A percentile compares a stretch with the other conserved stretches of the same genome.
phyloP scores from a whole-genome alignment of 2,329 filamentous ascomycete species.

The Chaetomium globosum region DNA sequence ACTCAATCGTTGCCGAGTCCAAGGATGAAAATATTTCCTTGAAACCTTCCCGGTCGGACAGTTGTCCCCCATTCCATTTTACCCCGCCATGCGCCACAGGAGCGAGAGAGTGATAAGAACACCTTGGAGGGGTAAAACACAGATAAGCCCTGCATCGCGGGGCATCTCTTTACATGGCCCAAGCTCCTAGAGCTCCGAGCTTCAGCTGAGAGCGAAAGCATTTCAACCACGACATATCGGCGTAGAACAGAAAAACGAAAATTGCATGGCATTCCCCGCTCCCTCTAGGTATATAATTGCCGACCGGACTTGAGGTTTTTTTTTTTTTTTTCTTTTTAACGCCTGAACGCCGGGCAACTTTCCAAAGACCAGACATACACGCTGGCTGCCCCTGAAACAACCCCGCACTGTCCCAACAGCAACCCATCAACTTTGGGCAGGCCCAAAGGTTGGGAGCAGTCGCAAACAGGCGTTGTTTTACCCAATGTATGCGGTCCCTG shows the following conservation, averaged over 20 bases:
- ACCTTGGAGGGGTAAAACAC: conserved; percentile 17
- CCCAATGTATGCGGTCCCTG: not conserved
- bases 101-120: conserved; percentile 2
- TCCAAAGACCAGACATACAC: no score
- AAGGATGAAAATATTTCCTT: not conserved
- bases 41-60: not conserved
- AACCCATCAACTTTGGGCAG: not conserved
- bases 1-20: not conserved
- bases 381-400: not conserved
- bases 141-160: conserved; percentile 24
- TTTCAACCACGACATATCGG: not conserved
- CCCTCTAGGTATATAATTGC: not conserved
- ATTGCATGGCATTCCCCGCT: not conserved
- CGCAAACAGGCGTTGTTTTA: no score
- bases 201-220: not conserved
- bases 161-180: conserved; percentile 18
- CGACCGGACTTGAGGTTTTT: no score
- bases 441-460: no score
- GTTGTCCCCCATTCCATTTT: not conserved
- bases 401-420: conserved; percentile 4
- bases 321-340: not conserved
- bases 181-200: conserved; percentile 18
- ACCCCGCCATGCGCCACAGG: conserved; percentile 11
- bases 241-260: not conserved
- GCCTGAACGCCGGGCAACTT: not conserved